These are phyloP conservation scores for Exophiala spinifera DNA, from an alignment of 2,329 filamentous ascomycete genomes.

Conservation along the genomic window DNA sequence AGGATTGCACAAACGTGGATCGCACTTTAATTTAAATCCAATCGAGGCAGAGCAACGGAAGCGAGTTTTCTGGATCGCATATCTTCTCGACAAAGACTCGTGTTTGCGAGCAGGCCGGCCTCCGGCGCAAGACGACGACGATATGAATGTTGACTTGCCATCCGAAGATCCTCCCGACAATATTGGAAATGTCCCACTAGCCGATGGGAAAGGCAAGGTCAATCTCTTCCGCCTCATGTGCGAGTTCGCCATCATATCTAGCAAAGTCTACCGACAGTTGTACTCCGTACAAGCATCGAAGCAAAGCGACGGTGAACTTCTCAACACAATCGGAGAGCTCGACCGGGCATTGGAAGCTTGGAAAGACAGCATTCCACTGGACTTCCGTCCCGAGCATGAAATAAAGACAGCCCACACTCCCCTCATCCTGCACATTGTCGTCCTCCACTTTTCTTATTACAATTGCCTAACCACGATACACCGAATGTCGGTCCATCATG, in stretches of 20 bases:
- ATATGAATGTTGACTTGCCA: conserved; percentile 94
- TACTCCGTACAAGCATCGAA: conserved; percentile 92
- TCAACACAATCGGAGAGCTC: conserved; percentile 93
- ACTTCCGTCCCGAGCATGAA: conserved; percentile 95
- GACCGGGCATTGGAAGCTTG: conserved; percentile 88
- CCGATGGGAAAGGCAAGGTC: conserved; percentile 85
- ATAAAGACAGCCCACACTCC: conserved; percentile 91
- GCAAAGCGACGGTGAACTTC: conserved; percentile 84
- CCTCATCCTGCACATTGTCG: conserved; percentile 88
- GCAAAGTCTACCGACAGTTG: conserved; percentile 85
- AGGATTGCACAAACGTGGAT: conserved; percentile 88
- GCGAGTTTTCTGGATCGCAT: conserved; percentile 74
- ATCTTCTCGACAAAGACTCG: conserved; percentile 71
- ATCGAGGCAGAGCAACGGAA: conserved; percentile 91
- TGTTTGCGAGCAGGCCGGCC: conserved; percentile 70
- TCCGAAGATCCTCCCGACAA: conserved; percentile 88
- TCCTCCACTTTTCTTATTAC: conserved; percentile 95
- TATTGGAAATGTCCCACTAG: conserved; percentile 87
- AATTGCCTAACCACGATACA: conserved; percentile 97
- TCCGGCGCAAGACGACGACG: conserved; percentile 70
- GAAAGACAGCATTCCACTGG: conserved; percentile 93
- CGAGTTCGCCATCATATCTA: conserved; percentile 86
- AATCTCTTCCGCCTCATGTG: conserved; percentile 94
- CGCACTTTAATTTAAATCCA: conserved; percentile 87
- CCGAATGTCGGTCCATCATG: conserved; percentile 96